Evolutionary conservation across 768 basidiomycete species (phyloP).

Genomic region (Cystobasidium onofrii): DNA sequence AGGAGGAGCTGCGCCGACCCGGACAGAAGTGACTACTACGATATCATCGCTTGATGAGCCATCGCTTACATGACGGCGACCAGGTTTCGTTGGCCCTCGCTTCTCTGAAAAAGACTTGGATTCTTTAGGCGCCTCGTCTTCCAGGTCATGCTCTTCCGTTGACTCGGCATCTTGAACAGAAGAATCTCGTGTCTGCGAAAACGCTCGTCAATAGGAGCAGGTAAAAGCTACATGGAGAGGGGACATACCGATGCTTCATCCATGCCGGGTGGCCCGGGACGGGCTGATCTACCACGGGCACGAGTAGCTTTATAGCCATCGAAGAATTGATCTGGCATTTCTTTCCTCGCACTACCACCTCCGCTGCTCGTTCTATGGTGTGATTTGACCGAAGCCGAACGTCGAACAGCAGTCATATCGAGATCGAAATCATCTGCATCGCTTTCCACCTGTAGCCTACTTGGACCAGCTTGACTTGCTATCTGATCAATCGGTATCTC

Average conservation of each 20-base stretch:
- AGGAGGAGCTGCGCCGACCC: neutral
- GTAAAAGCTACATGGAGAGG: neutral
- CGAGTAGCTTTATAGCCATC: neutral
- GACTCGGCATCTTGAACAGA: neutral
- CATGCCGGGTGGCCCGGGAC: constrained; percentile 1
- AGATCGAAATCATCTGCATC: neutral
- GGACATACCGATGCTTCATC: neutral
- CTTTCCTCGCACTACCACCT: neutral
- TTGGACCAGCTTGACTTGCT: neutral
- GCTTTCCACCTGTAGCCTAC: neutral
- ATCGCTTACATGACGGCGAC: neutral
- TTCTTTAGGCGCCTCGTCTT: neutral
- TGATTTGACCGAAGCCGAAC: neutral
- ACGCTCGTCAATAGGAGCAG: neutral
- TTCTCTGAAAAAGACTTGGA: neutral
- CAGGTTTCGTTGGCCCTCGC: neutral
- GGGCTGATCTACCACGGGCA: neutral
- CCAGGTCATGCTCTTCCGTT: neutral
- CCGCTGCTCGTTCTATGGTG: neutral
- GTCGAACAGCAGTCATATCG: neutral
- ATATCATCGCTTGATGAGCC: constrained; percentile 12
- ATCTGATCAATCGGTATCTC: neutral
- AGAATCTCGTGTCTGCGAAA: neutral
- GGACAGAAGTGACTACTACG: constrained; percentile 8
- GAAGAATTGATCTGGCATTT: neutral